Percentiles rank a stretch among this genome's conserved stretches.
These are phyloP conservation scores for Pleurotus sapidus DNA, from an alignment of 768 basidiomycete genomes.

Conservation along the genomic window DNA sequence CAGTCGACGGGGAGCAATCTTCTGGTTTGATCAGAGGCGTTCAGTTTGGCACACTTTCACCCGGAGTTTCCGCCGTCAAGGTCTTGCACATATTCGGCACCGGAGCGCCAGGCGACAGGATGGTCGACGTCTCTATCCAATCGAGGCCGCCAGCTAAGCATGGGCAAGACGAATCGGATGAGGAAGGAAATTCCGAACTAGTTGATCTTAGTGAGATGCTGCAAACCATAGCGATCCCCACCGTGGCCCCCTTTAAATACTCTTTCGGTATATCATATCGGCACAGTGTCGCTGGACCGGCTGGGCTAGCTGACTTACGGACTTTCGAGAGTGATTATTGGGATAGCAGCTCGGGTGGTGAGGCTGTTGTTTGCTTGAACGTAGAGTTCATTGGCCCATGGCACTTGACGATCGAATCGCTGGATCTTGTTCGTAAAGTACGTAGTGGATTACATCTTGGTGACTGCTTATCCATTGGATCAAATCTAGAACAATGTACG, in stretches of 20 bases:
- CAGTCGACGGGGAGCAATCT: conserved; percentile 61
- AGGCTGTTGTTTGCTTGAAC: conserved; percentile 52
- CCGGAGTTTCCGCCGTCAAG: conserved; percentile 57
- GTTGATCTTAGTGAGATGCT: conserved; percentile 56
- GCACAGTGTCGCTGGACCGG: conserved; percentile 35
- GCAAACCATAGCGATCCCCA: conserved; percentile 64
- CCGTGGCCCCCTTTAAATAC: conserved; percentile 58
- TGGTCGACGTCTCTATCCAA: conserved; percentile 79
- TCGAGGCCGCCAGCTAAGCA: conserved; percentile 36
- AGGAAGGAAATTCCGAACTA: conserved; percentile 13
- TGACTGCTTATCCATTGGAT: not conserved
- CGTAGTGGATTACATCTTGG: conserved; percentile 10
- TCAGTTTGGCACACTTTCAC: conserved; percentile 57
- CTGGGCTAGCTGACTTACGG: conserved; percentile 49
- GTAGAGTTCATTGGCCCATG: conserved; percentile 57
- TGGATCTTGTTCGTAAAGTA: conserved; percentile 49
- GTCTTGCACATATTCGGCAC: conserved; percentile 60
- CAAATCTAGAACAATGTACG: conserved; percentile 36
- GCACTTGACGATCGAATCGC: conserved; percentile 47
- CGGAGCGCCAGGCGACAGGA: conserved; percentile 66
- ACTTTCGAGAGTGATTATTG: conserved; percentile 53
- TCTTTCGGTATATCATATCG: conserved; percentile 54
- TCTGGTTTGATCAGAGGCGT: conserved; percentile 74
- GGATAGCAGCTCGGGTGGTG: conserved; percentile 49
- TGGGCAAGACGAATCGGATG: conserved; percentile 11